These are phyloP conservation scores for Nematocida minor DNA, from an alignment of 371 early-diverging fungal genomes.

Conservation along the genomic window DNA sequence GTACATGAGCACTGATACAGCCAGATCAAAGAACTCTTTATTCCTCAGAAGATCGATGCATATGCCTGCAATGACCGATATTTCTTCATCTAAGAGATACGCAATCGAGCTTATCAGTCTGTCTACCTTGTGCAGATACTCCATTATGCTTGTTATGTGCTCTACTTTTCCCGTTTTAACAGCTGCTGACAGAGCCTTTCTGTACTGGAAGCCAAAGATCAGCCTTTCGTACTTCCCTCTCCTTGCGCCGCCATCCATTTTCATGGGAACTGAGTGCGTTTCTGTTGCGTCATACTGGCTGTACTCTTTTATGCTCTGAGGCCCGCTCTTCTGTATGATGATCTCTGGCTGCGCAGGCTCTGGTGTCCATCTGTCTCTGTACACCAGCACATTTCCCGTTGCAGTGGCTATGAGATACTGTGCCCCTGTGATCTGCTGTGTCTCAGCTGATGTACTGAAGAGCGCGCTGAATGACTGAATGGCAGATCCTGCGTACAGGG, in stretches of 20 bases:
- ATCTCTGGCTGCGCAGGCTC: not conserved
- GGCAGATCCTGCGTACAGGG: constrained; percentile 14
- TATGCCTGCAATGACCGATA: not conserved
- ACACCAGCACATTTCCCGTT: constrained; percentile 22
- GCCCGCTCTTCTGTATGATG: not conserved
- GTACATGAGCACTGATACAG: constrained; percentile 5
- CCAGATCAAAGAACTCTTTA: constrained; percentile 4
- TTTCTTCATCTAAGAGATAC: constrained; percentile 19
- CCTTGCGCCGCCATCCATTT: not conserved
- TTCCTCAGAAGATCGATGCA: constrained; percentile 18
- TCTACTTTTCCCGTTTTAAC: not conserved
- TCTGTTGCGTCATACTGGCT: not conserved
- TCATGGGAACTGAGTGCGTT: not conserved
- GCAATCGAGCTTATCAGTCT: not conserved
- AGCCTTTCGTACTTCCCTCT: constrained; percentile 11
- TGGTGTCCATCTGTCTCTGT: constrained; percentile 42
- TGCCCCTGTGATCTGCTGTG: not conserved
- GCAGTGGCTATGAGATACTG: constrained; percentile 21
- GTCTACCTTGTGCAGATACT: constrained; percentile 22
- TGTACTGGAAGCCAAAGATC: constrained; percentile 24
- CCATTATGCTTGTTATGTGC: not conserved
- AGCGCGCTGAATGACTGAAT: constrained; percentile 9
- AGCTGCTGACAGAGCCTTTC: constrained; percentile 18
- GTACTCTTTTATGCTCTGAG: constrained; percentile 1
- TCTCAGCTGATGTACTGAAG: not conserved